A percentile compares a stretch with the other conserved stretches of the same genome.
Evolutionary conservation across 1,284 basidiomycete species (phyloP).

Genomic region (Trametes polyzona): DNA sequence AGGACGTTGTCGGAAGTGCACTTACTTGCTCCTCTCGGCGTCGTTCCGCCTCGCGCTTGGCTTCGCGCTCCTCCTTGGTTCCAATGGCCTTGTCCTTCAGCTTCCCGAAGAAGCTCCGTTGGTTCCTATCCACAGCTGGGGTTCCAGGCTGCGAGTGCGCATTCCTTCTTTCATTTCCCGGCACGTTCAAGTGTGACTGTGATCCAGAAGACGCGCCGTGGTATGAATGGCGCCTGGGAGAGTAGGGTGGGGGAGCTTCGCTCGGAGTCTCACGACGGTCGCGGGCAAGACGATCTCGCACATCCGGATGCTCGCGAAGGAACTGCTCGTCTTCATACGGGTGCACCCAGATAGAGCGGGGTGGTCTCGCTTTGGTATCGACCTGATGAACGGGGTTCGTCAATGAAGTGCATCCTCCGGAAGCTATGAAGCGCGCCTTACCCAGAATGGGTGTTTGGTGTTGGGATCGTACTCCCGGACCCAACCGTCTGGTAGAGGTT

Average conservation of each 20-base stretch:
- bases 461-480: slow-evolving; percentile 53
- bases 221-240: slow-evolving; percentile 40
- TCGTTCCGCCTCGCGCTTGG: slow-evolving; percentile 39
- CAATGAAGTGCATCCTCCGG: slow-evolving; percentile 13
- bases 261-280: slow-evolving; percentile 17
- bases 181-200: slow-evolving; percentile 9
- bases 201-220: slow-evolving; percentile 22
- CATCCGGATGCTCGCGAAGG: slow-evolving; percentile 57
- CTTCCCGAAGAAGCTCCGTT: slow-evolving; percentile 58
- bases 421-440: slow-evolving; percentile 26
- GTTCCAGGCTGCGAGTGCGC: slow-evolving; percentile 28
- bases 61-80: slow-evolving; percentile 65
- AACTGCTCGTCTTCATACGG: slow-evolving; percentile 71
- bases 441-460: slow-evolving; percentile 50
- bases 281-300: slow-evolving; percentile 41
- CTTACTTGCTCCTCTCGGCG: slow-evolving; percentile 41
- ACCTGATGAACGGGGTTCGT: slow-evolving; percentile 43
- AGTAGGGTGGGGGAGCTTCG: slow-evolving; percentile 31
- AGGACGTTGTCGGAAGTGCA: not conserved
- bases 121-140: slow-evolving; percentile 30
- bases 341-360: slow-evolving; percentile 71
- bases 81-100: slow-evolving; percentile 66
- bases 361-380: slow-evolving; percentile 66
- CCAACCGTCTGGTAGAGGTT: slow-evolving; percentile 64
- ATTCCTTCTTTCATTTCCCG: slow-evolving; percentile 5